A percentile compares a stretch with the other conserved stretches of the same genome.
Conservation (phyloP, 371 early-diverging fungal species). For the Globomyces sp. region DNA sequence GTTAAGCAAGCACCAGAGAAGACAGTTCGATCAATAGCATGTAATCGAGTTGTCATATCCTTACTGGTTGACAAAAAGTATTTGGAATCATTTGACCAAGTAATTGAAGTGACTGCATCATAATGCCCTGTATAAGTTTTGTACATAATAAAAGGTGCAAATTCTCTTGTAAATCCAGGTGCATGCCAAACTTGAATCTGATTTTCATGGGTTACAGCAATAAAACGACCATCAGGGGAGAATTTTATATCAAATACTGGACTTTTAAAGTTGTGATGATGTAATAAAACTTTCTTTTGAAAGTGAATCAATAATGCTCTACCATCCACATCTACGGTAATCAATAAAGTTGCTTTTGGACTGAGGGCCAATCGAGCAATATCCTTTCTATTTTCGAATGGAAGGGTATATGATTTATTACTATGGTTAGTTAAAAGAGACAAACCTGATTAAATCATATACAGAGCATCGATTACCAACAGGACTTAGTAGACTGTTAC, state of each 20-base stretch:
- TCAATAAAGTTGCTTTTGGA: slow-evolving; percentile 81
- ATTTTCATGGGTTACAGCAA: slow-evolving; percentile 86
- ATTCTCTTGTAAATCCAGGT: slow-evolving; percentile 85
- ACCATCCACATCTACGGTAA: slow-evolving; percentile 93
- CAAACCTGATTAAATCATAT: slow-evolving; percentile 92
- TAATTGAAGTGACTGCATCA: slow-evolving; percentile 80
- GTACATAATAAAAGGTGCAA: slow-evolving; percentile 85
- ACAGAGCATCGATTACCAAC: slow-evolving; percentile 95
- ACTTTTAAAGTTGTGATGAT: slow-evolving; percentile 83
- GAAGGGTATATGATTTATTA: slow-evolving; percentile 88
- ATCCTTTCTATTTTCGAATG: slow-evolving; percentile 88
- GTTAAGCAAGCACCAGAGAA: slow-evolving; percentile 65
- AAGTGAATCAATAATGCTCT: slow-evolving; percentile 83
- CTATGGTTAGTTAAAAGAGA: slow-evolving; percentile 38
- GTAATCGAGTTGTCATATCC: slow-evolving; percentile 90
- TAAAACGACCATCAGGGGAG: slow-evolving; percentile 57
- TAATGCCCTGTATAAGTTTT: slow-evolving; percentile 79
- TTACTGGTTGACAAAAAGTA: slow-evolving; percentile 79
- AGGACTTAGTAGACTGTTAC: slow-evolving; percentile 88
- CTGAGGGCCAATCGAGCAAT: slow-evolving; percentile 86
- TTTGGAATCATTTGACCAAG: slow-evolving; percentile 87
- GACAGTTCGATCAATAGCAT: slow-evolving; percentile 61
- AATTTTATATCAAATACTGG: slow-evolving; percentile 78
- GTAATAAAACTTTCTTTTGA: slow-evolving; percentile 74
- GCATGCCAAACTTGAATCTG: slow-evolving; percentile 90